Evolutionary conservation across 352 stramenopile genomes (phyloP), one percentile per base, ranked within the genome.

Genomic region (Phytophthora quininea): DNA sequence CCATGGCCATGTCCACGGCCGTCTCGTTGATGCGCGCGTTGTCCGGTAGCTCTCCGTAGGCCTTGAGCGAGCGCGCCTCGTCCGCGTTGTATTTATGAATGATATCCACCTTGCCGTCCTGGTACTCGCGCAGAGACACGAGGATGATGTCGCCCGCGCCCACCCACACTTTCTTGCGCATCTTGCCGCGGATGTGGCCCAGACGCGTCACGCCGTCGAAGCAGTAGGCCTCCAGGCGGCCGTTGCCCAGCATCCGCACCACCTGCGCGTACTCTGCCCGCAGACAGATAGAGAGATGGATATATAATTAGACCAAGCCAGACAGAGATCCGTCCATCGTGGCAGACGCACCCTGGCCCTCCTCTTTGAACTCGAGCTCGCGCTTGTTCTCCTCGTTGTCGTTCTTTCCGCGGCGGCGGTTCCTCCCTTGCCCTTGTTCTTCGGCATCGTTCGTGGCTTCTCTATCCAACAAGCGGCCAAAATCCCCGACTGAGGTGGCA

Each of bases 151-250:
- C 98, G 63, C 98, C 98, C 10, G 95, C 93, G 58, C 92, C 97
- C 35, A 99, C 97, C 97, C 97, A 99, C 53, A 99, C 97, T 93
- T 99, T 99, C 80, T 99, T 99, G 58, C 98, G 87, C 98, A 99
- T 99, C 79, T 99, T 99, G 70, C 98, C 98, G 69, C 98, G 93
- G 82, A 99, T 99, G 82, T 99, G 97, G 58, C 97, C 96, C 56
- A 99, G 79, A 42, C 98, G 93, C 65, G 96, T 99, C 54, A 99
- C 95, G 67, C 97, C 97, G 79, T 99, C 98, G 78, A 99, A 99
- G 78, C 98, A 99, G 81, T 99, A 99, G 54, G 96, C 97, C 82
- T 99, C 97, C 48, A 98, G 97, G 54, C 98, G 91, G 27, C 97
- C 97, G 82, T 99, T 99, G 58, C 98, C 98, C 32, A 99, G 88